Evolutionary conservation across 2,329 filamentous ascomycete species (phyloP), one percentile per base, ranked within the genome.

Genomic region (Stromatinia cepivora): DNA sequence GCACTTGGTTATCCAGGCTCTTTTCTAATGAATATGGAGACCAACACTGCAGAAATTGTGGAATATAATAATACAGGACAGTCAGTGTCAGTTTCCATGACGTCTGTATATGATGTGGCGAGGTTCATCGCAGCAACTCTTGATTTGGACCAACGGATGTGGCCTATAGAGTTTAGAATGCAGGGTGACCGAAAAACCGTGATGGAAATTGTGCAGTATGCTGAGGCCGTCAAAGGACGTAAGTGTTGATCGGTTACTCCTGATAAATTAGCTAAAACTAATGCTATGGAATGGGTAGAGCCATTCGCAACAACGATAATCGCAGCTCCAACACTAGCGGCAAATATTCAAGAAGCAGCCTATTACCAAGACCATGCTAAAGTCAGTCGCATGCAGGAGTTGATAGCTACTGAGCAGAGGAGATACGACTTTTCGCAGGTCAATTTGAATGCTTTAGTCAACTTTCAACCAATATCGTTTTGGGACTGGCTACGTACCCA

Each of bases 111-210:
- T 72, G 91, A 94, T 75, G 86, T 92, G 7, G 91, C 86, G 34
- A 84, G 84, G n/a, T 92, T 91, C 73, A 82, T 93, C 11, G 88
- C 89, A 15, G 86, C 88, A n/a, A 87, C 91, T 20, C 78, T 92
- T 42, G 88, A 91, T 58, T 79, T 92, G 53, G 85, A 83, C 0
- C 81, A 83, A 10, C 80, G 82, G 9, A 82, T 78, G 25, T 94
- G 91, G 91, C 90, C 90, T 4, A 78, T 80, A 8, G 90, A 93
- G 76, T 88, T 91, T 77, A 85, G 84, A 52, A 88, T 93, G 84
- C 84, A 84, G 62, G 90, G 90, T n/a, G 88, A 91, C 66, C 82
- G 87, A 8, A 81, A 90, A 78, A 85, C 83, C 0, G 83, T 92
- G 2, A 82, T 83, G 17, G 84, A 89, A 58, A 81, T 93, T 15